A percentile compares a stretch with the other conserved stretches of the same genome.
Evolutionary conservation across 164 flowering plant genomes (phyloP).

Genomic region (Liquidambar formosana): DNA sequence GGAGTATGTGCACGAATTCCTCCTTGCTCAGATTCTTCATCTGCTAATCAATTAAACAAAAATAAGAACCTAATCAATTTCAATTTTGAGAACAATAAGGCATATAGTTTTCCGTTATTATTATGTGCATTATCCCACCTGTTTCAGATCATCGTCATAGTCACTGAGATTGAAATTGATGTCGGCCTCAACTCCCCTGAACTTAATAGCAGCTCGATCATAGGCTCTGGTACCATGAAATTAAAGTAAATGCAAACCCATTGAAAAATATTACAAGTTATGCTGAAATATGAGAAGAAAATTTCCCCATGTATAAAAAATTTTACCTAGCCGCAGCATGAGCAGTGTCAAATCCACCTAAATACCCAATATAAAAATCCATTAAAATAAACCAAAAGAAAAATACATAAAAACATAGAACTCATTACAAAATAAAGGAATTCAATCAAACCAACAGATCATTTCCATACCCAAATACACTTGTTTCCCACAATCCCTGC

Average conservation of each 20-base stretch:
- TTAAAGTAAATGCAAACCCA: background rate
- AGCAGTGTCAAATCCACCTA: constrained; percentile 87
- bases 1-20: constrained; percentile 90
- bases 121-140: constrained; percentile 39
- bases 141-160: constrained; percentile 67
- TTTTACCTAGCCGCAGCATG: constrained; percentile 77
- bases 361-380: background rate
- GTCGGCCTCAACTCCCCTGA: constrained; percentile 56
- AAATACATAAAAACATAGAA: too few species aligned
- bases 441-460: background rate
- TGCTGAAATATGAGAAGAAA: background rate
- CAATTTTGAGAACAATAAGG: background rate
- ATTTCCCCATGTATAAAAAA: background rate
- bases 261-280: background rate
- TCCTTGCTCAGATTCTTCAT: constrained; percentile 81
- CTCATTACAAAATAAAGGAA: background rate
- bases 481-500: constrained; percentile 82
- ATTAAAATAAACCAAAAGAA: background rate
- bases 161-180: constrained; percentile 45
- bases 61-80: background rate
- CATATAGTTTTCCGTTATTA: background rate
- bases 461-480: constrained; percentile 61
- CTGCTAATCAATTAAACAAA: constrained; percentile 32
- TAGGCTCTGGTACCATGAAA: constrained; percentile 33
- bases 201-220: constrained; percentile 57